Conservation (phyloP, 164 flowering plant genomes). For the Nelumbo lutea region DNA sequence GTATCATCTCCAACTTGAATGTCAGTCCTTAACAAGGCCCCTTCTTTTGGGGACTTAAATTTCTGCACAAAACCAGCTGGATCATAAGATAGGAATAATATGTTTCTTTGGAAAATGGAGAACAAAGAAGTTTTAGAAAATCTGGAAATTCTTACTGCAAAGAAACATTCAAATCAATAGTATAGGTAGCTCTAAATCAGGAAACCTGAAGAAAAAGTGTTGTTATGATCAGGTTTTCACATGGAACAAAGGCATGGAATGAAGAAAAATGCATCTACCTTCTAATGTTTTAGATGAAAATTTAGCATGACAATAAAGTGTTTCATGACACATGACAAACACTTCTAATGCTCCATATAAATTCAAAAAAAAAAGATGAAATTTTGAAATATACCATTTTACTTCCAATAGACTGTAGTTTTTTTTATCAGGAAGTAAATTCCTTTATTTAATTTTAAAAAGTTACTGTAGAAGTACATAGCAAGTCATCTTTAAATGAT, state of each 20-base stretch:
- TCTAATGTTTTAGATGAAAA: too few relatives aligned
- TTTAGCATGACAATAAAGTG: too few relatives aligned
- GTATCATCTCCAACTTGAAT: conserved; percentile 73
- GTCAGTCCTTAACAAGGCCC: conserved; percentile 48
- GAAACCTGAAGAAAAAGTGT: not conserved
- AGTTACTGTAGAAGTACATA: too few relatives aligned
- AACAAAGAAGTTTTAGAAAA: not conserved
- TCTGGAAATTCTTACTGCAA: not conserved
- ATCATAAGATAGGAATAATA: conserved; percentile 1
- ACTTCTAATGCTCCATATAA: too few relatives aligned
- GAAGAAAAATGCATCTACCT: too few relatives aligned
- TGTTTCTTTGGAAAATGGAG: not conserved
- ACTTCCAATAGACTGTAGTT: too few relatives aligned
- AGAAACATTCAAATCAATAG: not conserved
- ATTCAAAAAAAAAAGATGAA: too few relatives aligned
- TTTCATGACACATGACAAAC: too few relatives aligned
- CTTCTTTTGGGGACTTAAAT: conserved; percentile 44
- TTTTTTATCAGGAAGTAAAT: too few relatives aligned
- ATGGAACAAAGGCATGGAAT: not conserved
- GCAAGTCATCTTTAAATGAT: too few relatives aligned
- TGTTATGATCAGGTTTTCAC: not conserved
- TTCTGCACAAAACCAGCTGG: conserved; percentile 22
- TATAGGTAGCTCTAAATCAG: not conserved
- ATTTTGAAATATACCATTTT: too few relatives aligned
- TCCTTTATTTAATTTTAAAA: too few relatives aligned